These are phyloP conservation scores for Pichia membranifaciens DNA, from an alignment of 805 yeast species.

Conservation along the genomic window DNA sequence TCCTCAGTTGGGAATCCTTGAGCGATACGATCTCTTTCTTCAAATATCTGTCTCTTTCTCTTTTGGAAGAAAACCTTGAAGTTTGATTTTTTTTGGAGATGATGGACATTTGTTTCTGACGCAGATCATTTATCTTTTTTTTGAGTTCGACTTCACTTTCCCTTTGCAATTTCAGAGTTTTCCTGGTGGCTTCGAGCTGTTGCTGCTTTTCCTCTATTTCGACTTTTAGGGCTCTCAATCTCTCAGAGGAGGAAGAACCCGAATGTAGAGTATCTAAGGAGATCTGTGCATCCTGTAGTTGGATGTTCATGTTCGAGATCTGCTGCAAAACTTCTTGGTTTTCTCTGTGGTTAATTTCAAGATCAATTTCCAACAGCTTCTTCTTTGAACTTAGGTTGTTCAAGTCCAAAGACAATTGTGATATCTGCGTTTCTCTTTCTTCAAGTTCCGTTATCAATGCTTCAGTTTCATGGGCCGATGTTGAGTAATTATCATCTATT, in stretches of 20 bases:
- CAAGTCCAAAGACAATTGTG: constrained; percentile 40
- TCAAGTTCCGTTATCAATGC: constrained; percentile 51
- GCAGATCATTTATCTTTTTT: constrained; percentile 31
- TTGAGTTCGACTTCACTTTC: constrained; percentile 40
- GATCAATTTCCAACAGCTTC: constrained; percentile 50
- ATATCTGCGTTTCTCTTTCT: constrained; percentile 50
- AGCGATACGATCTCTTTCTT: constrained; percentile 39
- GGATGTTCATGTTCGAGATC: constrained; percentile 29
- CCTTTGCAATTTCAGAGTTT: constrained; percentile 36
- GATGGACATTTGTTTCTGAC: constrained; percentile 50
- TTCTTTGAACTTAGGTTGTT: constrained; percentile 41
- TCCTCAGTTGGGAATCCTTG: constrained; percentile 10
- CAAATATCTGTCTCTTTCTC: constrained; percentile 68
- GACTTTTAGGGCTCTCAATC: constrained; percentile 33
- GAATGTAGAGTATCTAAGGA: constrained; percentile 24
- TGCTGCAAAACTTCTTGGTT: constrained; percentile 42
- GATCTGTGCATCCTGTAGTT: constrained; percentile 36
- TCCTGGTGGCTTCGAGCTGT: constrained; percentile 37
- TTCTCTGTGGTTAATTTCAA: constrained; percentile 46
- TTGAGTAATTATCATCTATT: constrained; percentile 52
- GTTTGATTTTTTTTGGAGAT: constrained; percentile 69
- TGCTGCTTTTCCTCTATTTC: constrained; percentile 38
- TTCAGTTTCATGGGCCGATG: constrained; percentile 47
- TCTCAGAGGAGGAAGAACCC: constrained; percentile 21
- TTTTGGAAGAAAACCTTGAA: constrained; percentile 47